These are phyloP conservation scores for Pyrus communis DNA, from an alignment of 306 rosid genomes.

Conservation along the genomic window DNA sequence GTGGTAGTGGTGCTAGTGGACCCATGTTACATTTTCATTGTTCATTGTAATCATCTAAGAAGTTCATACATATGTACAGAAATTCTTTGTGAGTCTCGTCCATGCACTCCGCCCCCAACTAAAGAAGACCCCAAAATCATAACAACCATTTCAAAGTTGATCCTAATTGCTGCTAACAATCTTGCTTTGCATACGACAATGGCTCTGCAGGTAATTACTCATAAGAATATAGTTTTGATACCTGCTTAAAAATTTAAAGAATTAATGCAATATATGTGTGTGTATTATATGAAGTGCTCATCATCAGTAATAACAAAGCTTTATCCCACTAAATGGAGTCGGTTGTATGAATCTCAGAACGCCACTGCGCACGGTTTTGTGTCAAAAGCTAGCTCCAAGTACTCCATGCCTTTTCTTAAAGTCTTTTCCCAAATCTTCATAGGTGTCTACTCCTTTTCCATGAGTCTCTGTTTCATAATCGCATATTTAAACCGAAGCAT, in stretches of 20 bases:
- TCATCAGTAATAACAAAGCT: neutral
- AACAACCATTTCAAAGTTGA: neutral
- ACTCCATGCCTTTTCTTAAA: too few species aligned
- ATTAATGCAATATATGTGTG: too few species aligned
- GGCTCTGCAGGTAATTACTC: conserved; percentile 8
- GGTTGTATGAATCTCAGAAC: too few species aligned
- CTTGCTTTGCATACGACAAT: neutral
- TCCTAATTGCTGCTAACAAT: neutral
- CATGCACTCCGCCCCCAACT: neutral
- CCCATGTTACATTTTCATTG: neutral
- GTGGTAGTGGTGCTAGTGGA: neutral
- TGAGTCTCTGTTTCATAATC: too few species aligned
- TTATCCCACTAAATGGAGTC: too few species aligned
- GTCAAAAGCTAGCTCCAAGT: too few species aligned
- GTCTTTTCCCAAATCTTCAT: too few species aligned
- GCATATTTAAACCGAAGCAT: too few species aligned
- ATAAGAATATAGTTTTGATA: neutral
- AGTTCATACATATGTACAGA: neutral
- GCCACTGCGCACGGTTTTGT: too few species aligned
- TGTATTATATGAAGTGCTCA: neutral
- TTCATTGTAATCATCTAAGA: neutral
- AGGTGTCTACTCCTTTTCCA: too few species aligned
- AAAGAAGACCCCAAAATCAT: neutral
- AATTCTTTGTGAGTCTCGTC: conserved; percentile 10
- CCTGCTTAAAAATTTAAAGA: neutral